Conservation (phyloP, 768 basidiomycete species). For the Fomitopsis pulvina region DNA sequence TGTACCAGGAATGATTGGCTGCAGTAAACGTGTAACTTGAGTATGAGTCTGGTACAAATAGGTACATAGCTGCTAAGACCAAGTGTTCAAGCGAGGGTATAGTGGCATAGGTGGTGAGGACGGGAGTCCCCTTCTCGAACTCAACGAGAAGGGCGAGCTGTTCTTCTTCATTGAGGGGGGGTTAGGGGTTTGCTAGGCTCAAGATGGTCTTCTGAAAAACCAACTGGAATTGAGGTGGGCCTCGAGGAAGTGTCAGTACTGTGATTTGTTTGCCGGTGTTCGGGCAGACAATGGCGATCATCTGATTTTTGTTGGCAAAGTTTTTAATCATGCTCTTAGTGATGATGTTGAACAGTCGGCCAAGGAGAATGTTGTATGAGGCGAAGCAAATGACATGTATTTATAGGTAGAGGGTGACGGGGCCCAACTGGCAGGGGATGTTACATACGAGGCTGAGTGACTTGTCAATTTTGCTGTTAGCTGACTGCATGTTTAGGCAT, state of each 20-base stretch:
- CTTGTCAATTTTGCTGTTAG: conserved; percentile 6
- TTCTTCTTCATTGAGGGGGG: conserved; percentile 4
- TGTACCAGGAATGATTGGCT: no score
- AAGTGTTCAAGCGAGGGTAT: no score
- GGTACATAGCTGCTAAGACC: no score
- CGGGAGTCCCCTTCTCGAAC: conserved; percentile 1
- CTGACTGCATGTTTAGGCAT: conserved; percentile 9
- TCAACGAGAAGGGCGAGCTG: conserved; percentile 7
- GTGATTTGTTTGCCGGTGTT: conserved; percentile 3
- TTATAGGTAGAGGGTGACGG: conserved; percentile 3
- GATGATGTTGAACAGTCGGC: conserved; percentile 6
- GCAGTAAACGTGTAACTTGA: no score
- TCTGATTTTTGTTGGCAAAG: conserved; percentile 4
- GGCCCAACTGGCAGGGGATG: not conserved
- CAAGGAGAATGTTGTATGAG: conserved; percentile 6
- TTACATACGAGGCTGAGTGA: conserved; percentile 10
- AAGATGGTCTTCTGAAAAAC: not conserved
- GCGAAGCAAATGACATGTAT: conserved; percentile 4
- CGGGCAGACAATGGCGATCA: conserved; percentile 7
- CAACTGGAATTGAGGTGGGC: not conserved
- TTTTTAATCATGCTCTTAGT: conserved; percentile 4
- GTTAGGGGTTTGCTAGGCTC: conserved; percentile 2
- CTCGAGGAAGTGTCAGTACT: conserved; percentile 6
- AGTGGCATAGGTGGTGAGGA: not conserved
- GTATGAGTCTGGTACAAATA: no score